Percentiles rank a stretch among this genome's conserved stretches.
phyloP scores from a whole-genome alignment of 495 filamentous ascomycete genomes.

The Aspergillus taichungensis region DNA sequence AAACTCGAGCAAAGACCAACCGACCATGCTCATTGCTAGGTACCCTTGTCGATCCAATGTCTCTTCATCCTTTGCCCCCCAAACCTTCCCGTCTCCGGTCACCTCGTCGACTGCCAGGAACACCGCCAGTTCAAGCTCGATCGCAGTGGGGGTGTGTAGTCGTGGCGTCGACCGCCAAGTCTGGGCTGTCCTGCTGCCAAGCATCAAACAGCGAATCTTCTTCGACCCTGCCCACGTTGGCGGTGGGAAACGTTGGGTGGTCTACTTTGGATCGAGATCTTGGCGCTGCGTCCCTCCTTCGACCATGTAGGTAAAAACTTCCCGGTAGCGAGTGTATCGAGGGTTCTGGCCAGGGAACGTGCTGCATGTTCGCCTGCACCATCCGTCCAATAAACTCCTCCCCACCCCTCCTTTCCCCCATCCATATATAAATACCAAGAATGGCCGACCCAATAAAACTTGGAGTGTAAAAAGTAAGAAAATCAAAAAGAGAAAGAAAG shows the following conservation, averaged over 20 bases:
- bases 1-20: too few relatives aligned
- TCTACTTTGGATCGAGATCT: neutral
- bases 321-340: neutral
- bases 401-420: too few relatives aligned
- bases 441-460: neutral
- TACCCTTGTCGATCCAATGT: too few relatives aligned
- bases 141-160: slow-evolving; percentile 3
- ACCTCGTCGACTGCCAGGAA: slow-evolving; percentile 14
- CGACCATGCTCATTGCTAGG: too few relatives aligned
- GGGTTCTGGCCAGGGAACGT: too few relatives aligned
- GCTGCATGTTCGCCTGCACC: too few relatives aligned
- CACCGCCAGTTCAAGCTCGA: slow-evolving; percentile 13
- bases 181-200: slow-evolving; percentile 12
- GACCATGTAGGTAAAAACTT: neutral
- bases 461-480: neutral
- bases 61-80: neutral
- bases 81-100: neutral
- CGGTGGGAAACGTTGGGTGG: slow-evolving; percentile 8
- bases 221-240: slow-evolving; percentile 18
- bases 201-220: slow-evolving; percentile 8
- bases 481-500: neutral
- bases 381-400: too few relatives aligned
- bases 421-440: too few relatives aligned
- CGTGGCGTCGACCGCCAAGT: slow-evolving; percentile 14
- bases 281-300: neutral